Evolutionary conservation across 2,329 filamentous ascomycete species (phyloP).

Genomic region (Talaromyces albobiverticillius): DNA sequence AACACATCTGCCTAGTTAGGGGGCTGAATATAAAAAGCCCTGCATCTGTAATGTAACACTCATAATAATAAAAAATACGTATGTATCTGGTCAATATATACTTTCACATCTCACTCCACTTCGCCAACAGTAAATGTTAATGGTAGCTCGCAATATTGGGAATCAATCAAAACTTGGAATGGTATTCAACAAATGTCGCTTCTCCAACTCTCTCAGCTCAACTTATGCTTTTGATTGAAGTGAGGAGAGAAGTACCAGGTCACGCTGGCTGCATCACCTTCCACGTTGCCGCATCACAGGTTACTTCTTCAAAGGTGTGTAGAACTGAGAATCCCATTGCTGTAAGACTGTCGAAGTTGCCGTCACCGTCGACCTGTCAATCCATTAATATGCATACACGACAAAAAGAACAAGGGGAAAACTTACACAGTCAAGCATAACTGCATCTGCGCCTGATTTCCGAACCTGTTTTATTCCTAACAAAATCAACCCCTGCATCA

Average conservation of each 20-base stretch:
- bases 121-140: no score
- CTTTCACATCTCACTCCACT: no score
- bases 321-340: constrained; percentile 78
- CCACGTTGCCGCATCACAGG: constrained; percentile 63
- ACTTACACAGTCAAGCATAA: constrained; percentile 77
- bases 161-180: no score
- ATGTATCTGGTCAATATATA: no score
- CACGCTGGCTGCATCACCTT: constrained; percentile 49
- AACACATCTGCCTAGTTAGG: no score
- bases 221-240: no score
- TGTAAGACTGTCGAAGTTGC: constrained; percentile 68
- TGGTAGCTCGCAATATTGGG: no score
- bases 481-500: constrained; percentile 76
- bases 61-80: no score
- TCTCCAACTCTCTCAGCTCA: neutral
- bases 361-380: constrained; percentile 65
- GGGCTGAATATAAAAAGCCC: no score
- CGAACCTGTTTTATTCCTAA: constrained; percentile 82
- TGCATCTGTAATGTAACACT: no score
- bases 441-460: constrained; percentile 68
- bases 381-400: neutral
- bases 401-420: neutral
- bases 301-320: constrained; percentile 79
- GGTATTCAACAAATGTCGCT: neutral
- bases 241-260: no score